Conservation (phyloP, 495 filamentous ascomycete species). For the Lasiosphaeriaceae sp. region DNA sequence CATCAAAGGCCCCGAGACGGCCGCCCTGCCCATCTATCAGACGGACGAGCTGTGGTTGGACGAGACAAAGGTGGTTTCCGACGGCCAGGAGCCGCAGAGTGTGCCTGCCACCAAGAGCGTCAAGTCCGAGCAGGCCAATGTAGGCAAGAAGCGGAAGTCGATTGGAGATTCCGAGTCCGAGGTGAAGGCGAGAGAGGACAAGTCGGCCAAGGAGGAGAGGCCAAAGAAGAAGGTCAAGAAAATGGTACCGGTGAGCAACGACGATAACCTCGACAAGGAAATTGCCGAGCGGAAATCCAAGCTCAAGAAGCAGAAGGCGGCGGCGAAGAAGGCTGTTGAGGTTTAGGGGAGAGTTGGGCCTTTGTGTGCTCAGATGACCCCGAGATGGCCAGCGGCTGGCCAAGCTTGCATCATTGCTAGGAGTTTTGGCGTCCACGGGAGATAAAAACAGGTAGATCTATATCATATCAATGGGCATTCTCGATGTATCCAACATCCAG, state of each 20-base stretch:
- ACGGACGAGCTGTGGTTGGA: slow-evolving; percentile 86
- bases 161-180: slow-evolving; percentile 38
- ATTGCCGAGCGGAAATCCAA: slow-evolving; percentile 57
- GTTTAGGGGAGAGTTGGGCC: slow-evolving; percentile 4
- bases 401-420: slow-evolving; percentile 11
- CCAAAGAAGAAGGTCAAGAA: slow-evolving; percentile 53
- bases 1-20: slow-evolving; percentile 82
- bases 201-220: slow-evolving; percentile 34
- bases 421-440: slow-evolving; percentile 20
- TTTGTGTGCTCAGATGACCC: not conserved
- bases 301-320: slow-evolving; percentile 56
- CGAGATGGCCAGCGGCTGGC: not conserved
- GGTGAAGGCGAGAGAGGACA: slow-evolving; percentile 35
- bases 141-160: slow-evolving; percentile 64
- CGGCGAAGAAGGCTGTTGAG: slow-evolving; percentile 45
- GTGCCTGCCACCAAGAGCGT: slow-evolving; percentile 29
- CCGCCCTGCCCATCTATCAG: slow-evolving; percentile 86
- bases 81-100: slow-evolving; percentile 50
- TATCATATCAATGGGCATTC: not conserved
- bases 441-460: slow-evolving; percentile 1
- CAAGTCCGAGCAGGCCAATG: slow-evolving; percentile 51
- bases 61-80: slow-evolving; percentile 68
- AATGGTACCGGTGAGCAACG: slow-evolving; percentile 41
- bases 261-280: slow-evolving; percentile 56
- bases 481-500: too few species aligned